Evolutionary conservation across 2,329 filamentous ascomycete genomes (phyloP), one percentile per base, ranked within the genome.

Genomic region (Daldinia eschscholtzii): DNA sequence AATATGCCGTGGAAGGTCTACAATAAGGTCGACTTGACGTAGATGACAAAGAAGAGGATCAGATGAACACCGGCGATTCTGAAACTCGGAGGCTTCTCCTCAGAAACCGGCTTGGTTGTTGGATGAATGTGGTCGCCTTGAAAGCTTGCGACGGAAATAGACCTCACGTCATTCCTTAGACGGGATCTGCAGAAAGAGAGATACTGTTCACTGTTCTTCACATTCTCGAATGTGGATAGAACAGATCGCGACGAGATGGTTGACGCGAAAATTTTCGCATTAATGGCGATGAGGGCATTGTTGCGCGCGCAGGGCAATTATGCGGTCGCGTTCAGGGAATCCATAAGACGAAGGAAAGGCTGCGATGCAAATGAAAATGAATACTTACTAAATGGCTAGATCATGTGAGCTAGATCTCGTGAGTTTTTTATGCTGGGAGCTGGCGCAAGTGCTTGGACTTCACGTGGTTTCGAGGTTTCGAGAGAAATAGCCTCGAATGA

Each of bases 331-430:
- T 46, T 41, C 6, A 13, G n/a, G 42, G 35, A 35, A 39, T 13
- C 46, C 30, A 46, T 42, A 18, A 46, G 26, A 39, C 37, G 26
- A 20, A 42, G 67, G 64, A 41, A 66, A 48, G 41, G 35, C 46
- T 28, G 42, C 53, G 39, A 50, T 55, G 20, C 37, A 35, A 35
- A 35, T 35, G 57, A 61, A 67, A 60, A 57, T 52, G 46, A 65
- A 64, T 67, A 71, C 75, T 70, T 76, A 76, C 75, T 64, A 72
- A 39, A 39, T 39, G 2, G 13, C 35, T 64, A 72, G 57, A 74
- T 76, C 75, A 76, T 75, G 75, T 76, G 35, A 39, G 75, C 74
- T 68, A 64, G 69, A 73, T 74, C 72, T 76, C 73, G 74, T 74
- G 75, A 73, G 69, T 65, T 68, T 68, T 48, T 60, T 63, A 61